Evolutionary conservation across 371 early-diverging fungal genomes (phyloP).

Genomic region (Mucor velutinosus): DNA sequence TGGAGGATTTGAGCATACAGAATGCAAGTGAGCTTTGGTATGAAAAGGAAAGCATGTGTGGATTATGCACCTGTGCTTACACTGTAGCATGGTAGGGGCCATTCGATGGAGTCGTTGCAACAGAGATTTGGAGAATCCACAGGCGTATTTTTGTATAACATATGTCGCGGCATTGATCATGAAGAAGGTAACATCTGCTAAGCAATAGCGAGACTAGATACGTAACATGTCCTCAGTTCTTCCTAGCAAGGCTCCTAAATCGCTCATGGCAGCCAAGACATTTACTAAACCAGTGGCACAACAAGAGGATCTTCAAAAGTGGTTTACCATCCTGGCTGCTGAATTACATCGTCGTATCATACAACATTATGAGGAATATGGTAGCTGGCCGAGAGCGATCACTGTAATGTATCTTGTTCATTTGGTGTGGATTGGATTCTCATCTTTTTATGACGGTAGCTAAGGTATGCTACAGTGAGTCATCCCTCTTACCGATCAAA

Average conservation of each 20-base stretch:
- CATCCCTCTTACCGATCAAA: conserved; percentile 26
- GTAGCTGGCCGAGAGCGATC: conserved; percentile 58
- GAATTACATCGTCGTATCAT: conserved; percentile 60
- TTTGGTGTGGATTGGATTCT: neutral
- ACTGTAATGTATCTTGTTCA: neutral
- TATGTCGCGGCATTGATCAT: conserved; percentile 65
- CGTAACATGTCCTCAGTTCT: conserved; percentile 29
- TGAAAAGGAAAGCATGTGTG: neutral
- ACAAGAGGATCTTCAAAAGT: conserved; percentile 41
- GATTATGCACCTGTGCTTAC: neutral
- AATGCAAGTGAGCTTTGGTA: conserved; percentile 55
- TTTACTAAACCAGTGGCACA: conserved; percentile 40
- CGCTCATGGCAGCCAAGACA: conserved; percentile 63
- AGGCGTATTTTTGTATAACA: conserved; percentile 63
- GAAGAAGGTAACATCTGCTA: conserved; percentile 45
- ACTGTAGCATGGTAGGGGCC: neutral
- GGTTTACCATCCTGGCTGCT: conserved; percentile 58
- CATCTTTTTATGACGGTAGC: neutral
- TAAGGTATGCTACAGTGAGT: neutral
- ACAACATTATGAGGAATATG: conserved; percentile 52
- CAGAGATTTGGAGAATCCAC: conserved; percentile 41
- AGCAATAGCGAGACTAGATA: neutral
- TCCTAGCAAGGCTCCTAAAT: conserved; percentile 52
- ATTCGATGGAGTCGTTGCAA: conserved; percentile 36
- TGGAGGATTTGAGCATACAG: conserved; percentile 56